Evolutionary conservation across 495 filamentous ascomycete genomes (phyloP).

Genomic region (Podospora tetraspora): DNA sequence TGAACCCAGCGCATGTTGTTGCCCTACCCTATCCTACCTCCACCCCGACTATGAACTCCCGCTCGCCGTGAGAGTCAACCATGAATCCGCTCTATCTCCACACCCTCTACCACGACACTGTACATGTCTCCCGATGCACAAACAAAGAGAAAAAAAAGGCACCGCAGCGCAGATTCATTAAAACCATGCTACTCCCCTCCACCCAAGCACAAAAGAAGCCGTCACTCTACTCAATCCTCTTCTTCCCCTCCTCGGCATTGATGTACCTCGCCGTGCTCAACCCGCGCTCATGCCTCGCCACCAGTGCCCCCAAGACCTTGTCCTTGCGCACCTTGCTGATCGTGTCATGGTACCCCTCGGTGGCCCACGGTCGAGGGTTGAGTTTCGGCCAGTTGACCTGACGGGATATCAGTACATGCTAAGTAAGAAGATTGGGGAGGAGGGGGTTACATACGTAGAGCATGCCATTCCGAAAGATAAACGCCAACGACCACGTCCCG

Average conservation of each 20-base stretch:
- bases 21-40: neutral
- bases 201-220: neutral
- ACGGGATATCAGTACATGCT: neutral
- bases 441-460: conserved; percentile 67
- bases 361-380: conserved; percentile 75
- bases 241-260: conserved; percentile 91
- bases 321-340: conserved; percentile 70
- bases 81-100: neutral
- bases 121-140: neutral
- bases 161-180: neutral
- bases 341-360: conserved; percentile 85
- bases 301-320: conserved; percentile 64
- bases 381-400: conserved; percentile 99
- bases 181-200: neutral
- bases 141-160: neutral
- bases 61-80: neutral
- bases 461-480: conserved; percentile 77
- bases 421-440: neutral
- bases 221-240: conserved; percentile 70
- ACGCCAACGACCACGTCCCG: conserved; percentile 61
- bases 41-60: too few species aligned
- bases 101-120: neutral
- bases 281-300: conserved; percentile 69
- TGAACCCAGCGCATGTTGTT: neutral
- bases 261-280: conserved; percentile 71